Evolutionary conservation across 148 eudicot species (phyloP), one percentile per base, ranked within the genome.

Genomic region (Drosera capensis): DNA sequence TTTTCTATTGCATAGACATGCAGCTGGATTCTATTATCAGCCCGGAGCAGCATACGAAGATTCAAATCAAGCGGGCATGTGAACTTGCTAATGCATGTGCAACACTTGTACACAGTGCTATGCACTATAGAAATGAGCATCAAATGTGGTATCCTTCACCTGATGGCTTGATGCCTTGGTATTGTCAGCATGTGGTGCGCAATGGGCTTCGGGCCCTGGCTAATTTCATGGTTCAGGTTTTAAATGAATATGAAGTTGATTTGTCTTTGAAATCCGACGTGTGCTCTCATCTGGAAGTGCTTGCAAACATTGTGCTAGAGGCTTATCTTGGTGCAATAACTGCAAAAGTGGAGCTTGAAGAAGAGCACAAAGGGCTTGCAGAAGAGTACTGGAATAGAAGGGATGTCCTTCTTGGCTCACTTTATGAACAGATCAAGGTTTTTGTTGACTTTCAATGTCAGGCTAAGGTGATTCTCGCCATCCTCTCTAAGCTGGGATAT

Each of bases 161-260:
- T 37, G 95, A 90, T 63, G 93, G 97, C 63, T 71, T 90, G 56
- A 75, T 72, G 39, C 95, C 95, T 49, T 90, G 97, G 97, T 78
- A 68, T 55, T 64, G 87, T 51, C 80, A 72, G 55, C 20, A 52
- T 57, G 65, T 69, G 23, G 95, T 84, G 40, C 74, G 82, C 40
- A 69, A 66, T 70, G 97, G 97, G 65, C 53, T 84, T 12, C 84
- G 97, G 97, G 73, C 68, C 54, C 59, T 84, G 62, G 95, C 95
- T 43, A 67, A 72, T 55, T 67, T 75, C 49, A 75, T 83, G 87
- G 71, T 80, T 55, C 73, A 68, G 59, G 64, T 71, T 51, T 66
- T 78, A 40, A 66, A 49, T 45, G 87, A 73, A 51, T 71, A 56
- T 55, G 63, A 64, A 30, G 74, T 71, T 58, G 85, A 78, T 49